Base-by-base conservation (phyloP, 75 land plant species). In the Picea sitchensis region DNA sequence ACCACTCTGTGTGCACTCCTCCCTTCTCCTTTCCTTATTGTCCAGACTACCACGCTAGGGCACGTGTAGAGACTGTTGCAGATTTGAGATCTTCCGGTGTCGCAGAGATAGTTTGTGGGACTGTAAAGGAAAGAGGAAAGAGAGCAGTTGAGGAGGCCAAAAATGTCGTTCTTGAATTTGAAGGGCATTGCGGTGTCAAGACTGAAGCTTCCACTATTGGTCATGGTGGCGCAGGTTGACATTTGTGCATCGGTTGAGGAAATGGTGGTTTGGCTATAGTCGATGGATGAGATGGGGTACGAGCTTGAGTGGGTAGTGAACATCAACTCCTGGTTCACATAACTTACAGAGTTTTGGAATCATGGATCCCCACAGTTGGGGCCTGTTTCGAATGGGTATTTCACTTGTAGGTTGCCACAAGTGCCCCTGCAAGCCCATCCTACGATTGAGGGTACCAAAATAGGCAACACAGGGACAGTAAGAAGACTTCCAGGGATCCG, bases 81-180 rank as follows among this genome's bases (percentile, higher is more conserved):
- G 13, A 81, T 61, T 2, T 75, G 78, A 1, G 82, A 31, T 5
- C 77, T 75, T 23, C 78, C 65, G 0, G 82, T 59, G 47, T 81
- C 78, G 77, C 82, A 81, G 1, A 81, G 32, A 32, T 36, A 59
- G 76, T 34, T 73, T 15, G 34, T 20, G 8, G 47, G 14, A 21
- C 9, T 18, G 34, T 26, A 58, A 3, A 75, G 18, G 3, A 26
- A 75, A 5, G 77, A 54, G 1, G 77, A 36, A 13, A 44, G 2
- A 31, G 77, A 74, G 61, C 82, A 81, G 54, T 61, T 30, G 31
- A 81, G 82, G 67, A 81, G 82, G 36, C 75, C 59, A 23, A 81
- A 81, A 9, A 58, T 58, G 68, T 74, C 56, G 58, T 9, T 58
- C 12, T 72, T 21, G 77, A 81, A 18, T 34, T 59, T 38, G 54